Conservation (phyloP, 1,284 basidiomycete genomes). For the Boletus mariae region DNA sequence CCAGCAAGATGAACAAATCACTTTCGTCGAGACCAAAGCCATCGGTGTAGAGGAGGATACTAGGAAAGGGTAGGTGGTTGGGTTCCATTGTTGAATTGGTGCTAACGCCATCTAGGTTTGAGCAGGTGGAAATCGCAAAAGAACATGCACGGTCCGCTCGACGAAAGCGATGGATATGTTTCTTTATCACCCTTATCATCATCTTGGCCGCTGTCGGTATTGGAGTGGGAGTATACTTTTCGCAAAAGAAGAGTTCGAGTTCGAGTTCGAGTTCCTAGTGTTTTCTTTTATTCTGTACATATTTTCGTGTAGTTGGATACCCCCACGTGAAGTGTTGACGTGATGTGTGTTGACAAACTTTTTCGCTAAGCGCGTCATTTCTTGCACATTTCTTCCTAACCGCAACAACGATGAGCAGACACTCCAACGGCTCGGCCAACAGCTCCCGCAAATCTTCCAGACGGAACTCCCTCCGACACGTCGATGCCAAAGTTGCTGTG, state of each 20-base stretch:
- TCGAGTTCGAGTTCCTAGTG: no score
- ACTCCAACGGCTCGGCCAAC: conserved; percentile 26
- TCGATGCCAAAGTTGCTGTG: conserved; percentile 76
- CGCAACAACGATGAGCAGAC: conserved; percentile 26
- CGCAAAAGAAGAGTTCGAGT: conserved; percentile 3
- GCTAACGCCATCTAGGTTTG: conserved; percentile 40
- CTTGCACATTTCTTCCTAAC: conserved; percentile 3
- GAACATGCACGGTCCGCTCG: conserved; percentile 66
- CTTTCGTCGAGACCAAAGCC: conserved; percentile 61
- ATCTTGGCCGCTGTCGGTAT: conserved; percentile 30
- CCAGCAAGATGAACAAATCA: conserved; percentile 76
- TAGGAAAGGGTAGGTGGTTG: conserved; percentile 56
- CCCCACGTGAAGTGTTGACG: conserved; percentile 18
- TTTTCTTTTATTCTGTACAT: neutral
- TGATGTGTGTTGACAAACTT: conserved; percentile 22
- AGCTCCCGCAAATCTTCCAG: conserved; percentile 16
- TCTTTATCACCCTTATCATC: conserved; percentile 35
- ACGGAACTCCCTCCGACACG: conserved; percentile 52
- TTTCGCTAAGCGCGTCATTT: conserved; percentile 23
- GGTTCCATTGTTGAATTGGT: neutral
- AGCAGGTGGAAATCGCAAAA: conserved; percentile 71
- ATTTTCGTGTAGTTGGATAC: neutral
- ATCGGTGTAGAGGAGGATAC: conserved; percentile 64
- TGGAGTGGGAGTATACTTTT: conserved; percentile 31
- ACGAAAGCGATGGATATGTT: conserved; percentile 80